Evolutionary conservation across 768 basidiomycete species (phyloP), one percentile per base, ranked within the genome.

Genomic region (Tulasnella sp.): DNA sequence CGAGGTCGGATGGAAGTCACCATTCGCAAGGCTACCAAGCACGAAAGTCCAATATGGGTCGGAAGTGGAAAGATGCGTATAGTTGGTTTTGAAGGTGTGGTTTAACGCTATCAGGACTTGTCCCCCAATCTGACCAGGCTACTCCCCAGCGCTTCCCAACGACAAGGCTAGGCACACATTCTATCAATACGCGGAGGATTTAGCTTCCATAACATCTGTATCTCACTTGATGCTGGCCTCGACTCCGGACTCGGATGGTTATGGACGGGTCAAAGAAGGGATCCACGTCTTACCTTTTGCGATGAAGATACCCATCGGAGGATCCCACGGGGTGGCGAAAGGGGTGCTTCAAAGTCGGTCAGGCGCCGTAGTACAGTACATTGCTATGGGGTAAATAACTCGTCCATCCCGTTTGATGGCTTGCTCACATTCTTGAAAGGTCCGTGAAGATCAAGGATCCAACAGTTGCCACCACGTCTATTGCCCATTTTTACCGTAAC

Each of bases 401-500:
- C 37, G 57, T 19, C 55, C 23, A 17, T 57, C 35, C 21, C 12
- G 23, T 27, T 17, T 4, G 17, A 17, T 27, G 58, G 29, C 17
- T 45, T 54, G 32, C 19, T 45, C 8, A 21, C 19, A 17, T 9
- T 15, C 36, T 32, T 21, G 41, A 4, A 59, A 86, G 86, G 4
- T 86, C 84, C 8, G 69, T 88, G 62, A 84, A 84, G 68, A 76
- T 93, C 57, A 84, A 83, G 67, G 80, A 86, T 52, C 64, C 77
- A 2, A 69, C 73, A 14, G 78, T 78, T 3, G 71, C 73, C 25
- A 76, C 75, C 62, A 75, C 78, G 12, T 87, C 86, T 2, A 83
- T 93, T 32, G 84, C 90, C 3, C 91, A 96, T 69, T 91, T 93
- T 67, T 94, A 92, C 67, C 80, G 91, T 7, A 72, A 81, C 43